Conservation (phyloP, 129 eudicot genomes). For the Dittrichia graveolens region DNA sequence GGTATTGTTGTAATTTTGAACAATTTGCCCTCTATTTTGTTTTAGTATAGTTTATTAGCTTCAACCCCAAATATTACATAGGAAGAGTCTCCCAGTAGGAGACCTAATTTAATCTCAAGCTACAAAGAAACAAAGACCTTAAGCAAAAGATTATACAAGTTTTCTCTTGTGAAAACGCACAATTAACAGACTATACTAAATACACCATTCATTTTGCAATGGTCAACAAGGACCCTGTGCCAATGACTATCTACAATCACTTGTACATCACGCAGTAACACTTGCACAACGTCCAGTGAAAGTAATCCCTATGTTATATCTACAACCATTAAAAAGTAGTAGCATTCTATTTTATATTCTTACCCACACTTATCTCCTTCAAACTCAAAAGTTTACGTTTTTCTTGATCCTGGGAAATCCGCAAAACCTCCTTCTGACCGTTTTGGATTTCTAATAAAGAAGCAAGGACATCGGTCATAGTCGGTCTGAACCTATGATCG, state of each 20-base stretch:
- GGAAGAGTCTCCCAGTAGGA: too few species aligned
- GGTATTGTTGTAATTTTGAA: too few species aligned
- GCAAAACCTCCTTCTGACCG: slow-evolving; percentile 27
- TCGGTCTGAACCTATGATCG: slow-evolving; percentile 65
- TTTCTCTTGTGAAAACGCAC: too few species aligned
- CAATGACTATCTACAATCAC: slow-evolving; percentile 24
- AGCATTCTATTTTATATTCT: neutral
- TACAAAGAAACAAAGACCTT: too few species aligned
- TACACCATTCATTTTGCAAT: neutral
- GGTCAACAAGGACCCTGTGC: neutral
- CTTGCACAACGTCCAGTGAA: slow-evolving; percentile 5
- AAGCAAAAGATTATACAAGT: too few species aligned
- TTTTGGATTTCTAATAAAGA: slow-evolving; percentile 47
- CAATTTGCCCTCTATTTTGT: too few species aligned
- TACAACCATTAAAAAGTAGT: neutral
- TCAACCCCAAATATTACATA: too few species aligned
- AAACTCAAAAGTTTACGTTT: slow-evolving; percentile 8
- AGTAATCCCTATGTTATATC: neutral
- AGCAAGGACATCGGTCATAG: slow-evolving; percentile 59
- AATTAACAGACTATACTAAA: neutral
- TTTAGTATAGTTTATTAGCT: too few species aligned
- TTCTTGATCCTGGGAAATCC: slow-evolving; percentile 24
- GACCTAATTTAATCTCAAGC: too few species aligned
- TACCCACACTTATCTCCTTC: slow-evolving; percentile 27
- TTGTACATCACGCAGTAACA: slow-evolving; percentile 12